Evolutionary conservation across 108 stramenopile species (phyloP), one percentile per base, ranked within the genome.

Genomic region (Discostella pseudostelligera): DNA sequence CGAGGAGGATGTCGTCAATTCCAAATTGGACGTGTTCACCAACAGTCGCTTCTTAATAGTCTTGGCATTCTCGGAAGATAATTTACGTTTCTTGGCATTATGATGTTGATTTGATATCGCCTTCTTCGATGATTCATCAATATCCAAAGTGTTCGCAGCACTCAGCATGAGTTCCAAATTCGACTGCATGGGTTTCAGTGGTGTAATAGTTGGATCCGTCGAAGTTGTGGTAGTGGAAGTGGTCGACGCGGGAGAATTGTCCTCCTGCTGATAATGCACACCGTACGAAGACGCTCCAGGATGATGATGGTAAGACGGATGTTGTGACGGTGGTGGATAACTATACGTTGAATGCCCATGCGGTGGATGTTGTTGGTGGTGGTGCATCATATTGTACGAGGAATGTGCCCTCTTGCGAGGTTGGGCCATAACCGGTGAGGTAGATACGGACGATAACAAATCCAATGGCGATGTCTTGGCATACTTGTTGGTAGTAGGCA

Each of bases 1-100:
- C 20, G 47, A 7, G 8, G 47, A 24, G 0, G 20, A 0, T 22
- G 47, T 22, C 4, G 43, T 1, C 8, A 13, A 5, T 0, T 21
- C 20, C 47, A 7, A 24, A 7, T 48, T 48, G 47, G 21, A 24
- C 20, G 24, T 8, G 20, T n/a, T n/a, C n/a, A 48, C 22, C 3
- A 54, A 26, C 53, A 54, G 53, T 28, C 26, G 24, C 53, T 54
- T 54, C 53, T 54, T 54, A 4, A 54, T n/a, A 10, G 53, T 54
- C 12, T 25, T 29, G 29, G 53, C 53, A 14, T 54, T 54, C 9
- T 54, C 53, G 29, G 53, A 22, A 20, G 53, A 29, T 8, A 54
- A 14, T 26, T 54, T 54, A n/a, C 53, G 53, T 28, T 26, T 54
- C 53, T 54, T 54, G 29, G 24, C 26, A n/a, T n/a, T n/a, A n/a